phyloP scores from a whole-genome alignment of 129 eudicot genomes.

The Smallanthus sonchifolius region DNA sequence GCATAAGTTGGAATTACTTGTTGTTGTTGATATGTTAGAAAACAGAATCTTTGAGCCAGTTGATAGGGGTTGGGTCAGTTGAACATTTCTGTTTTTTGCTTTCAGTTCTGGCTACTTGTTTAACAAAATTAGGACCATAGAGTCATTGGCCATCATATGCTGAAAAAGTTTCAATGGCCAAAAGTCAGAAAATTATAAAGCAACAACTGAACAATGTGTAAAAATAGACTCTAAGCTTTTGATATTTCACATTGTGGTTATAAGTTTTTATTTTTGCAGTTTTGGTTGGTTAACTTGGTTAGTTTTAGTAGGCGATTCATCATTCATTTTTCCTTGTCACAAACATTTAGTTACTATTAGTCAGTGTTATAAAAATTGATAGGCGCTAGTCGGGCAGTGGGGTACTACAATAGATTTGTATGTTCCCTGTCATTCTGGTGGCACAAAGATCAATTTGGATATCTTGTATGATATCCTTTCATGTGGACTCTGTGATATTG shows the following conservation, averaged over 20 bases:
- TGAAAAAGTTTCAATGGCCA: not conserved
- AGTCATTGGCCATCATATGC: not conserved
- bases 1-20: not conserved
- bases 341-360: not conserved
- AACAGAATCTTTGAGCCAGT: not conserved
- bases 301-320: not conserved
- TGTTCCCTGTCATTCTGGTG: not conserved
- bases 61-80: not conserved
- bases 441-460: not conserved
- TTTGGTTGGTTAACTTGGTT: not conserved
- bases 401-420: not conserved
- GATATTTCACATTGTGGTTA: not conserved
- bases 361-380: too few relatives aligned
- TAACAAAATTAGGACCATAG: not conserved
- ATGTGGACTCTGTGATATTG: not conserved
- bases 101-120: not conserved
- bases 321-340: not conserved
- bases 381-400: too few relatives aligned
- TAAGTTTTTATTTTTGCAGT: not conserved
- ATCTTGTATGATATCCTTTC: not conserved
- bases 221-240: constrained; percentile 1
- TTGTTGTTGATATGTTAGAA: not conserved
- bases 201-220: constrained; percentile 5
- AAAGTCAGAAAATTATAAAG: not conserved
- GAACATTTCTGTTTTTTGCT: not conserved